Evolutionary conservation across 768 basidiomycete species (phyloP), one percentile per base, ranked within the genome.

Genomic region (Lentinus brumalis): DNA sequence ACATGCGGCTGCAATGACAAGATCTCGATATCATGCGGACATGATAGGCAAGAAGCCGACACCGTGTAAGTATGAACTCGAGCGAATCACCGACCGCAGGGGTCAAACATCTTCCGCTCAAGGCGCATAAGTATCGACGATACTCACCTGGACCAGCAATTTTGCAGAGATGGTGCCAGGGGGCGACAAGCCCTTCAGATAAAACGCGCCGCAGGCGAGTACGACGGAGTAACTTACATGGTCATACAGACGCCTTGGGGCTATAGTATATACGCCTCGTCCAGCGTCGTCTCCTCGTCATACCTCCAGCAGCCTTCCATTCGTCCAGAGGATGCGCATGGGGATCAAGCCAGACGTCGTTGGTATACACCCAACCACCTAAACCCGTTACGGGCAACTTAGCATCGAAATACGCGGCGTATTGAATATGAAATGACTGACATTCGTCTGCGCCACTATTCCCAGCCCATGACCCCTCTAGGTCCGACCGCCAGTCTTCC

Each of bases 291-390:
- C 90, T 73, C 49, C 90, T 75, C 16, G 90, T 92, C 63, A 90
- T 76, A 1, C 73, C 80, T 4, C 79, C 77, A 0, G 64, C 46
- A 44, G 76, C 76, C 64, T 74, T 80, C 71, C 75, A 82, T 61
- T 68, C 77, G 56, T 73, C 74, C 77, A 77, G 42, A 73, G 78
- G 69, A 71, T 63, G 63, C 69, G 74, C 41, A 70, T 74, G 57
- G 11, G 84, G 77, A 57, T 86, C 79, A 5, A 83, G 75, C 92
- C 92, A 94, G 0, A 80, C 75, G 59, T 92, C 91, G 62, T 91
- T 89, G 8, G 87, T 87, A 67, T 93, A 93, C 14, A 89, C 83
- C 91, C 92, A 94, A 3, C 90, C 92, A 66, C 85, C 89, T 87
- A 38, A 6, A 40, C 18, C 32, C 6, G 5, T n/a, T 8, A 21